phyloP scores from a whole-genome alignment of 2,329 filamentous ascomycete species.

The Aspergillus ochraceus region DNA sequence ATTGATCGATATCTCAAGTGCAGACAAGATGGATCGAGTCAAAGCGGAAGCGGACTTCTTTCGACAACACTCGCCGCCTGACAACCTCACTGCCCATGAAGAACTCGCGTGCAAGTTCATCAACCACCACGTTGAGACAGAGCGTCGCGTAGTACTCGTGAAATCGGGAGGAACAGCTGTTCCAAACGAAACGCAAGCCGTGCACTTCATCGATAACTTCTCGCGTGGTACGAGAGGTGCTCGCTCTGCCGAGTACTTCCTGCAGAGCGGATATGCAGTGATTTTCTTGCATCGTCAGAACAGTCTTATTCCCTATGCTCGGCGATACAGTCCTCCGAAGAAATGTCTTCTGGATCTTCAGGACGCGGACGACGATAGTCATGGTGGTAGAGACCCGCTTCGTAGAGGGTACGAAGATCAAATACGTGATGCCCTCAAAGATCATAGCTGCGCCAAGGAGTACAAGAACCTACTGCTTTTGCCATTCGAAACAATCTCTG shows the following conservation, averaged over 20 bases:
- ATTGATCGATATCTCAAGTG: too few relatives aligned
- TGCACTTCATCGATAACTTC: neutral
- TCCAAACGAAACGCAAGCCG: neutral
- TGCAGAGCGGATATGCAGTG: neutral
- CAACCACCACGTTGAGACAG: neutral
- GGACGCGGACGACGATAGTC: too few relatives aligned
- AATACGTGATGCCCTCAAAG: neutral
- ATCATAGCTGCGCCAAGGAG: neutral
- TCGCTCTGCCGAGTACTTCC: neutral
- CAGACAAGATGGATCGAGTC: neutral
- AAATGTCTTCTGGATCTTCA: neutral
- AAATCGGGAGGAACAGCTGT: neutral
- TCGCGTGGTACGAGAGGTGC: neutral
- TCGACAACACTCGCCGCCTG: neutral
- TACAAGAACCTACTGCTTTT: neutral
- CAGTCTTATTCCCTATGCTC: neutral
- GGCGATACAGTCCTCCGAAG: neutral
- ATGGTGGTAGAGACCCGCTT: neutral
- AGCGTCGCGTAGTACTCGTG: neutral
- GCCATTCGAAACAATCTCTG: neutral
- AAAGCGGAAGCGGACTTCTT: neutral
- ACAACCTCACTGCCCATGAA: neutral
- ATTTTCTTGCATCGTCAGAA: neutral
- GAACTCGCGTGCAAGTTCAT: neutral
- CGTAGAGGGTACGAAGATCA: neutral